A percentile compares a stretch with the other conserved stretches of the same genome.
These are phyloP conservation scores for Pleurostoma richardsiae DNA, from an alignment of 2,329 filamentous ascomycete genomes.

Conservation along the genomic window DNA sequence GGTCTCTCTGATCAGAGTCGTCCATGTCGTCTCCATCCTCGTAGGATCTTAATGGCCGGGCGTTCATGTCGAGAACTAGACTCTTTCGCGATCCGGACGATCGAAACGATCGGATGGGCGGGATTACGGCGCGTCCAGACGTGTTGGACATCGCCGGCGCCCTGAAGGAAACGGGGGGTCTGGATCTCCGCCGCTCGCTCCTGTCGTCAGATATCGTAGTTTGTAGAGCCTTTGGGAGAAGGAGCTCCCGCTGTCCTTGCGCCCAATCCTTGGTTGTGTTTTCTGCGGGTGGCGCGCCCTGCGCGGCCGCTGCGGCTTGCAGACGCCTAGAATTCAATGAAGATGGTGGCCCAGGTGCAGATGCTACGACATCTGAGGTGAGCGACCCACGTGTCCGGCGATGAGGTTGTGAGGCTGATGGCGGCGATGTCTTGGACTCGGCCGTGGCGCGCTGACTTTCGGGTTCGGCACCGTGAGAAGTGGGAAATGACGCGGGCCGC, in stretches of 20 bases:
- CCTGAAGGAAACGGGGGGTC: slow-evolving; percentile 48
- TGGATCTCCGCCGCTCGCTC: slow-evolving; percentile 24
- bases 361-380: slow-evolving; percentile 27
- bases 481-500: slow-evolving; percentile 32
- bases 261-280: slow-evolving; percentile 26
- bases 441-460: background rate
- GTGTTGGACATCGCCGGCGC: slow-evolving; percentile 25
- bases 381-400: slow-evolving; percentile 33
- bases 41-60: slow-evolving; percentile 33
- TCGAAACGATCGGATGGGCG: slow-evolving; percentile 51
- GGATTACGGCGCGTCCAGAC: slow-evolving; percentile 29
- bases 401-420: slow-evolving; percentile 21
- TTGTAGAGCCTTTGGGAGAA: slow-evolving; percentile 38
- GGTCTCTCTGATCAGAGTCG: slow-evolving; percentile 41
- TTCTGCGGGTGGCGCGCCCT: slow-evolving; percentile 16
- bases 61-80: slow-evolving; percentile 46
- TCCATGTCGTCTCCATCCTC: slow-evolving; percentile 35
- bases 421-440: slow-evolving; percentile 2
- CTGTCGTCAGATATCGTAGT: slow-evolving; percentile 42
- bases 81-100: slow-evolving; percentile 54
- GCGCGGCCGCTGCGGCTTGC: slow-evolving; percentile 21
- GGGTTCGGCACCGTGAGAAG: slow-evolving; percentile 16
- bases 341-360: slow-evolving; percentile 22
- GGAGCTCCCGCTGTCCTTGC: slow-evolving; percentile 41
- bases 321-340: slow-evolving; percentile 25